Conservation (phyloP, 1,139 yeast species). For the Zygosaccharomyces sapae region DNA sequence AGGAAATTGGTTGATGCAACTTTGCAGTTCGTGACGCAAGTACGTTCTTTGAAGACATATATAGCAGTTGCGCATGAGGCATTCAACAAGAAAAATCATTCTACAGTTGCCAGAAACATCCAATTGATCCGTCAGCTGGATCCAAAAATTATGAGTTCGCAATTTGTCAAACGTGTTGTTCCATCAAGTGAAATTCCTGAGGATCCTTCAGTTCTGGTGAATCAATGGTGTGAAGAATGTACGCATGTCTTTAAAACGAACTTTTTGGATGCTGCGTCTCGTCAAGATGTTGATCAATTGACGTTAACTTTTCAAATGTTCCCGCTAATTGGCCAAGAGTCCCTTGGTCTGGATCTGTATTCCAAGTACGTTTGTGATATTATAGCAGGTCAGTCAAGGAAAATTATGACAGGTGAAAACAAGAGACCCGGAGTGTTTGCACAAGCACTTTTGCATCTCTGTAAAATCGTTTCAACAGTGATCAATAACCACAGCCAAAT, state of each 20-base stretch:
- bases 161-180: conserved; percentile 76
- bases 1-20: conserved; percentile 64
- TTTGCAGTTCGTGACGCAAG: conserved; percentile 58
- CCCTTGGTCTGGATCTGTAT: conserved; percentile 72
- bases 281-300: conserved; percentile 60
- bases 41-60: conserved; percentile 47
- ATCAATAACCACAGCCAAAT: conserved; percentile 81
- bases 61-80: conserved; percentile 29
- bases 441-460: conserved; percentile 65
- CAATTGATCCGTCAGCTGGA: conserved; percentile 70
- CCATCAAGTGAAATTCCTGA: conserved; percentile 91
- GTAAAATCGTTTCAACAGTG: conserved; percentile 81
- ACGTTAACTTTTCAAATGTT: conserved; percentile 70
- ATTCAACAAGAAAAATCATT: conserved; percentile 45
- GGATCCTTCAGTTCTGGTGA: conserved; percentile 56
- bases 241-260: conserved; percentile 54
- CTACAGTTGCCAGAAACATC: conserved; percentile 65
- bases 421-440: conserved; percentile 49
- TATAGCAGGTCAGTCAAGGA: conserved; percentile 72
- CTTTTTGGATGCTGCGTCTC: conserved; percentile 65
- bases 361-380: conserved; percentile 82
- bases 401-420: conserved; percentile 33
- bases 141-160: conserved; percentile 50
- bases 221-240: conserved; percentile 56
- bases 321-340: conserved; percentile 75